Base-by-base conservation (phyloP, 2,329 filamentous ascomycete genomes). In the Fusarium sp. region DNA sequence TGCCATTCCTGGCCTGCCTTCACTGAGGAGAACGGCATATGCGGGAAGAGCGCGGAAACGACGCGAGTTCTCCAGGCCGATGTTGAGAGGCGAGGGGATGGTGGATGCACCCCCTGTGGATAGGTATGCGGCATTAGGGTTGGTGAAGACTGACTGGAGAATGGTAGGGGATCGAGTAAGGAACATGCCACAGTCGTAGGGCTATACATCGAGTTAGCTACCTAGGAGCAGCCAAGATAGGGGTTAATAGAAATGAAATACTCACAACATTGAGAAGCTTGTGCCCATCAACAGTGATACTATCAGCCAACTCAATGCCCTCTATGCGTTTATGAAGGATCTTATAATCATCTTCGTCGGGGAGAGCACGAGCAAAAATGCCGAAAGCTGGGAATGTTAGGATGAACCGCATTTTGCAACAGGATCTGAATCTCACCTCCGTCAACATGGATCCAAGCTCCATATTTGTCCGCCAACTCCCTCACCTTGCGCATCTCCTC, bases 141-240 rank as follows among this genome's bases (percentile, higher is more conserved):
- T 98, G 63, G 88, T 85, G 79, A 95, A 97, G 12, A 94, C 90
- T 29, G 84, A 77, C 57, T 80, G 83, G 2, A 91, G 86, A 15
- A 88, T 81, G 5, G 80, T 73, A 10, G 86, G 80, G 66, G 92
- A 87, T 20, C 89, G 88, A 52, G 90, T 93, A 72, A 97, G 88
- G 84, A 97, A 97, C 79, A 98, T 91, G 42, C 94, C 95, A 74
- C 91, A 94, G 78, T 98, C 95, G 74, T 98, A 98, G 1, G 95
- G 94, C 85, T 90, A 54, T 8, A 20, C 26, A 24, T 26, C 49
- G 50, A 31, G 44, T 74, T 44, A 69, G 66, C 13, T 23, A 48
- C 15, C 10, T n/a, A 20, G 11, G 42, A 33, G 8, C 8, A 10
- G 20, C 6, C 43, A 12, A 11, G 16, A 11, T 28, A 18, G 28